Evolutionary conservation across 257 asterid species (phyloP).

Genomic region (Eustoma russellianum): DNA sequence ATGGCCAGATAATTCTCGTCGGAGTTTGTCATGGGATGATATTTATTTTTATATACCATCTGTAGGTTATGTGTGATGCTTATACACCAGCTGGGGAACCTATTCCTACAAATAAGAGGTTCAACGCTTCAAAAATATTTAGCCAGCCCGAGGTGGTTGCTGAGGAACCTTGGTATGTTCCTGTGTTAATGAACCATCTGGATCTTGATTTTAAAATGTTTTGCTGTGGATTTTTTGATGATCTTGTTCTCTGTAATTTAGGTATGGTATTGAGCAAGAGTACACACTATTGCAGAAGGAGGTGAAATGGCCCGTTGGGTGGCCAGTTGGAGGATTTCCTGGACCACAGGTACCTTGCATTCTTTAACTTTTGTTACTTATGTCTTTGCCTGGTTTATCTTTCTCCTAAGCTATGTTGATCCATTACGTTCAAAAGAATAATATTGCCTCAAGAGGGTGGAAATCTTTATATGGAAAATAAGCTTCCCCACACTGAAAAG

Average conservation of each 20-base stretch:
- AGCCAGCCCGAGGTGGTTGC: conserved; percentile 54
- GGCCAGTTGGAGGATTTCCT: conserved; percentile 78
- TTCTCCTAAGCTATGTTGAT: not conserved
- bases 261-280: conserved; percentile 84
- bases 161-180: conserved; percentile 71
- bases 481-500: no score
- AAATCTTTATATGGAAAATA: no score
- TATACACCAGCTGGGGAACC: conserved; percentile 90
- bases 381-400: not conserved
- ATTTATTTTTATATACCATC: not conserved
- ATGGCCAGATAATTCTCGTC: no score
- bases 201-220: not conserved
- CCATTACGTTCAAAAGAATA: not conserved
- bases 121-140: conserved; percentile 62
- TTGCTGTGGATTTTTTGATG: not conserved
- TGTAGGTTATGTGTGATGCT: conserved; percentile 84
- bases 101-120: conserved; percentile 74
- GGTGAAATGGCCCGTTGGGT: conserved; percentile 64
- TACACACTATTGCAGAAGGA: conserved; percentile 58
- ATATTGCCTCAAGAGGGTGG: no score
- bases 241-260: conserved; percentile 5
- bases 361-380: not conserved
- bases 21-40: not conserved
- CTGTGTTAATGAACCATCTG: not conserved
- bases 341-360: conserved; percentile 65